These are phyloP conservation scores for Candida schatavii DNA, from an alignment of 805 yeast genomes.

Conservation along the genomic window DNA sequence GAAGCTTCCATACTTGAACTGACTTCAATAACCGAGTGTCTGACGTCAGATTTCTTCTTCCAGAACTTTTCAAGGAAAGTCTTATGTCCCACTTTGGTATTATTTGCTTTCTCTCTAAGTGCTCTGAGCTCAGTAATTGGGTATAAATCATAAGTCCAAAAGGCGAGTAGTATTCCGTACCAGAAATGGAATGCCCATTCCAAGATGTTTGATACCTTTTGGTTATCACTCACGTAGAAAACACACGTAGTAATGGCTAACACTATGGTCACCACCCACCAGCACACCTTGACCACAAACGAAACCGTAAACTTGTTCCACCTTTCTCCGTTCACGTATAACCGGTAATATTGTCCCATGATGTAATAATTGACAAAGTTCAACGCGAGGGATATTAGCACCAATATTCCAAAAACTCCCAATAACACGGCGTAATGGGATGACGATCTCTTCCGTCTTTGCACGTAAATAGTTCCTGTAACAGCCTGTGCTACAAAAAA, in stretches of 20 bases:
- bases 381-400: conserved; percentile 22
- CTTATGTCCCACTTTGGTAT: neutral
- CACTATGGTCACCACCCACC: conserved; percentile 21
- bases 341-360: conserved; percentile 27
- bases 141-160: conserved; percentile 28
- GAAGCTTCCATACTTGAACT: neutral
- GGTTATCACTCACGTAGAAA: conserved; percentile 18
- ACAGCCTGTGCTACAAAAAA: conserved; percentile 20
- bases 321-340: conserved; percentile 25
- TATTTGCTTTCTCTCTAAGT: conserved; percentile 6
- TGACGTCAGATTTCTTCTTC: neutral
- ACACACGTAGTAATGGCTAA: conserved; percentile 19
- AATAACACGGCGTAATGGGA: conserved; percentile 22
- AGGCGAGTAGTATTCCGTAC: conserved; percentile 24
- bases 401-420: conserved; percentile 23
- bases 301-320: conserved; percentile 29
- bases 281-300: conserved; percentile 20
- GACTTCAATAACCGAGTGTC: neutral
- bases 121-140: conserved; percentile 23
- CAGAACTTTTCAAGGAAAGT: neutral
- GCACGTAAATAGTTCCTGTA: conserved; percentile 16
- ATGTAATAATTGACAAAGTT: conserved; percentile 27
- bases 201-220: conserved; percentile 16
- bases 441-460: conserved; percentile 11
- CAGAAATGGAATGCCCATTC: conserved; percentile 29